phyloP scores from a whole-genome alignment of 352 stramenopile genomes.

The Aphanomyces euteiches region DNA sequence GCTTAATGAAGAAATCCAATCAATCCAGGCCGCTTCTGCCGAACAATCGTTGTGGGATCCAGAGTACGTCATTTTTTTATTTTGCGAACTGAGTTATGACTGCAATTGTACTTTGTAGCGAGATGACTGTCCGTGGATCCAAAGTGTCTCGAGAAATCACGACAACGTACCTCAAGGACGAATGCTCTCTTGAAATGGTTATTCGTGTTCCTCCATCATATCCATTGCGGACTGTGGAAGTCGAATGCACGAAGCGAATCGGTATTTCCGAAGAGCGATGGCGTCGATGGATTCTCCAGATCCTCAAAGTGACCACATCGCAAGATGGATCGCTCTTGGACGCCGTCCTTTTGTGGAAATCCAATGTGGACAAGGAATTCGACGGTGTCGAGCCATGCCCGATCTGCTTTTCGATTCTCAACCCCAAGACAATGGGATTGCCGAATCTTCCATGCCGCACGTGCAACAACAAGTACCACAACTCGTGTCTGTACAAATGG shows the following conservation, averaged over 20 bases:
- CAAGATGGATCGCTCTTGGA: constrained; percentile 85
- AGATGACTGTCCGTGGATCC: constrained; percentile 85
- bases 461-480: constrained; percentile 91
- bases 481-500: constrained; percentile 92
- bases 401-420: constrained; percentile 91
- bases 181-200: constrained; percentile 88
- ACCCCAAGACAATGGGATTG: constrained; percentile 86
- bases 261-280: constrained; percentile 88
- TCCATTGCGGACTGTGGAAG: constrained; percentile 86
- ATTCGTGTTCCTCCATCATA: constrained; percentile 85
- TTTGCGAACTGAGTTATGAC: constrained; percentile 7
- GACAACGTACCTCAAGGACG: constrained; percentile 91
- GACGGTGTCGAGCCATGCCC: constrained; percentile 89
- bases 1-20: constrained; percentile 63
- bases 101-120: constrained; percentile 33
- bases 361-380: constrained; percentile 91
- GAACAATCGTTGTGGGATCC: constrained; percentile 57
- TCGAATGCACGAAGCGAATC: constrained; percentile 88
- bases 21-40: constrained; percentile 58
- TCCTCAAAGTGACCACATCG: constrained; percentile 86
- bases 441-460: constrained; percentile 88
- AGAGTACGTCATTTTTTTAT: constrained; percentile 38
- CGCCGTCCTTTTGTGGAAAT: constrained; percentile 89
- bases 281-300: constrained; percentile 91
- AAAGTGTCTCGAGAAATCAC: constrained; percentile 85